Conservation (phyloP, 139 green algal species). For the Chlorella sp. region DNA sequence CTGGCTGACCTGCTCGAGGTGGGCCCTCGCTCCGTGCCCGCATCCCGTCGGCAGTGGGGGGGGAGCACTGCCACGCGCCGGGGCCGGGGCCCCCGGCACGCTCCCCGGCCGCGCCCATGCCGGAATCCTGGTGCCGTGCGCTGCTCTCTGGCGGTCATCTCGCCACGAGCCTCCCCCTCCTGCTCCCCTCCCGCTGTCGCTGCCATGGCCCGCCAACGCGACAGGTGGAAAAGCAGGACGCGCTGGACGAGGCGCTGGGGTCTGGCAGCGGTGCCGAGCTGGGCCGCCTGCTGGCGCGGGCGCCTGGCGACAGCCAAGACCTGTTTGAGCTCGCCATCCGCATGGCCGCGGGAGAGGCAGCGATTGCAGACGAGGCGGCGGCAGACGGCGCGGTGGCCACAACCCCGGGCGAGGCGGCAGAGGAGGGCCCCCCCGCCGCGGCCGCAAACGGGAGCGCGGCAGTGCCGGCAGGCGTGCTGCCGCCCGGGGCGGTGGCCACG, state of each 20-base stretch:
- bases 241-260: background rate
- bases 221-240: background rate
- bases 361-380: background rate
- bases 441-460: too few species aligned
- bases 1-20: conserved; percentile 45
- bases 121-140: too few species aligned
- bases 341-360: conserved; percentile 4
- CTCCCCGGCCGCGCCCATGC: too few species aligned
- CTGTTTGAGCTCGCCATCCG: conserved; percentile 39
- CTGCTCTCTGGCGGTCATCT: too few species aligned
- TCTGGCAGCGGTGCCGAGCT: conserved; percentile 1
- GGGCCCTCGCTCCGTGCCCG: too few species aligned
- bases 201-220: too few species aligned
- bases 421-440: too few species aligned
- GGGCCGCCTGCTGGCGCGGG: background rate
- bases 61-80: background rate
- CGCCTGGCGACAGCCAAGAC: conserved; percentile 9
- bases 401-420: background rate
- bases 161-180: too few species aligned
- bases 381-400: background rate
- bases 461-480: too few species aligned
- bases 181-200: background rate
- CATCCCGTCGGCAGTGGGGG: background rate
- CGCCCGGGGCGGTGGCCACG: too few species aligned
- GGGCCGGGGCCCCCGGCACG: too few species aligned